Percentiles rank a stretch among this genome's conserved stretches.
Evolutionary conservation across 495 filamentous ascomycete species (phyloP).

Genomic region (Hypoxylon fragiforme): DNA sequence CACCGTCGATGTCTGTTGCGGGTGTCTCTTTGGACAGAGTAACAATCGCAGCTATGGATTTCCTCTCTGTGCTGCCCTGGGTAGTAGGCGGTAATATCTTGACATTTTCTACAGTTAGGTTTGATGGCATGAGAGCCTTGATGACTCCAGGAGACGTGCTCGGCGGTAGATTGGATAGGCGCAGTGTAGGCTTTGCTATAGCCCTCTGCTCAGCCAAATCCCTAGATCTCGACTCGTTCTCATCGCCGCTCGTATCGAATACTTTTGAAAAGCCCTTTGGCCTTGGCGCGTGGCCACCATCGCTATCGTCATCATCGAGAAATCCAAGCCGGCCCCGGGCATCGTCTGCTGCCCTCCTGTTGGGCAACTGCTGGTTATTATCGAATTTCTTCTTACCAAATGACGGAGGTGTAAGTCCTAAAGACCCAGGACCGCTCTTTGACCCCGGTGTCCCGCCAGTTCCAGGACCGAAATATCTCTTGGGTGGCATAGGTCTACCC

Average conservation of each 20-base stretch:
- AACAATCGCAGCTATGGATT: conserved; percentile 80
- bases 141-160: conserved; percentile 71
- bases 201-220: conserved; percentile 67
- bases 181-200: conserved; percentile 84
- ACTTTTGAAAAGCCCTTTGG: conserved; percentile 42
- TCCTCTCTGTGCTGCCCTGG: conserved; percentile 63
- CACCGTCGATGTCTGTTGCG: conserved; percentile 79
- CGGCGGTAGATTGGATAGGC: conserved; percentile 63
- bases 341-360: conserved; percentile 35
- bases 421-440: conserved; percentile 75
- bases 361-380: conserved; percentile 36
- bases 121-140: conserved; percentile 70
- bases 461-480: conserved; percentile 48
- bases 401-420: conserved; percentile 65
- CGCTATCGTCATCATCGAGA: conserved; percentile 41
- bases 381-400: conserved; percentile 52
- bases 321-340: conserved; percentile 42
- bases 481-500: conserved; percentile 38
- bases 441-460: conserved; percentile 29
- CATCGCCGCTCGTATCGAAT: conserved; percentile 52
- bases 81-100: conserved; percentile 61
- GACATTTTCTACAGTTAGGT: conserved; percentile 74
- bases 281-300: conserved; percentile 22
- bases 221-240: conserved; percentile 38
- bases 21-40: conserved; percentile 84